These are phyloP conservation scores for Trichoderma polysporum DNA, from an alignment of 2,329 filamentous ascomycete species.

Conservation along the genomic window DNA sequence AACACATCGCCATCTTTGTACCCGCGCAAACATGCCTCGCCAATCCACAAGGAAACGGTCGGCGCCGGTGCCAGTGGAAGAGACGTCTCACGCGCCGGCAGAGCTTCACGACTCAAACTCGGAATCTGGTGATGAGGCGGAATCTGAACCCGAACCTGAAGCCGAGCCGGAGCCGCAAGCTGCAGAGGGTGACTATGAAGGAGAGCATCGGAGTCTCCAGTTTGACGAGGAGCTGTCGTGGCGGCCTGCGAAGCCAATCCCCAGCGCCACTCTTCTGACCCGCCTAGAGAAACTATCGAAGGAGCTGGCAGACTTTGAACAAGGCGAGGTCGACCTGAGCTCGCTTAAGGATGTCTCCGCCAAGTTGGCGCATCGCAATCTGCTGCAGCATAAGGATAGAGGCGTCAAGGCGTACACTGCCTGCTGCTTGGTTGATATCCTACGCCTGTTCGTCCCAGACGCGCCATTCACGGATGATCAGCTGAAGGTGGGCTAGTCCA, in stretches of 20 bases:
- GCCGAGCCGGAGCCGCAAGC: constrained; percentile 30
- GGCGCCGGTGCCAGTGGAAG: constrained; percentile 14
- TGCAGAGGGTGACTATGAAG: constrained; percentile 27
- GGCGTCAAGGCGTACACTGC: constrained; percentile 88
- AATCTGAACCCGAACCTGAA: constrained; percentile 23
- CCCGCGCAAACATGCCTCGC: constrained; percentile 37
- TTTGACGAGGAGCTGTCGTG: constrained; percentile 89
- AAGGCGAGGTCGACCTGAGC: constrained; percentile 79
- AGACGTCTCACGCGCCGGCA: constrained; percentile 2
- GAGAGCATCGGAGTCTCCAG: constrained; percentile 51
- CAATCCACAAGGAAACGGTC: constrained; percentile 33
- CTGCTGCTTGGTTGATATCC: constrained; percentile 87
- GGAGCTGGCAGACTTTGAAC: constrained; percentile 82
- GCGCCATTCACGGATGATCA: constrained; percentile 89
- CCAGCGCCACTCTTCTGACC: constrained; percentile 75
- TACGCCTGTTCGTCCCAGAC: constrained; percentile 89
- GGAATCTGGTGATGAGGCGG: constrained; percentile 7
- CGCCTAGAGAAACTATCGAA: constrained; percentile 77
- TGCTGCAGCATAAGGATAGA: constrained; percentile 88
- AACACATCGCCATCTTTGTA: constrained; percentile 17
- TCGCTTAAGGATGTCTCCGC: constrained; percentile 82
- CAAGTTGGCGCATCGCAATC: constrained; percentile 76
- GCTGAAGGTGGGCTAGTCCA: constrained; percentile 66
- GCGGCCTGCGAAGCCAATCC: constrained; percentile 86
- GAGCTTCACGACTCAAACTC: constrained; percentile 5